A percentile compares a stretch with the other conserved stretches of the same genome.
Evolutionary conservation across 306 rosid genomes (phyloP).

Genomic region (Gastrolobium villosum): DNA sequence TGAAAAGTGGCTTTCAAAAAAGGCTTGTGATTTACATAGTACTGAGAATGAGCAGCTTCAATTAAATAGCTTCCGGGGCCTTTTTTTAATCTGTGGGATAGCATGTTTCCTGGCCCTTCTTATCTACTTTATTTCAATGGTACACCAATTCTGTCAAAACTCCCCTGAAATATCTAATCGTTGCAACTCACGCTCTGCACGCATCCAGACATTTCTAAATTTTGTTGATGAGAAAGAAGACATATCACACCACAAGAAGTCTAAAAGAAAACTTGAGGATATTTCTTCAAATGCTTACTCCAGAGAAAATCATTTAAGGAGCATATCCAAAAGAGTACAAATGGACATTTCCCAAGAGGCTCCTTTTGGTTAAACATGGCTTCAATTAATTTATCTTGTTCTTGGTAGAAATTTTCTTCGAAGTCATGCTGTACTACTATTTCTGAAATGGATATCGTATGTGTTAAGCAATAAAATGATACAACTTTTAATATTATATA

Average conservation of each 20-base stretch:
- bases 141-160: conserved; percentile 61
- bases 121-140: conserved; percentile 58
- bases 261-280: conserved; percentile 57
- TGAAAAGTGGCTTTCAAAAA: conserved; percentile 76
- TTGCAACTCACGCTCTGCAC: conserved; percentile 50
- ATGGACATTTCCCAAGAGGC: conserved; percentile 5
- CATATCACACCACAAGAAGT: conserved; percentile 25
- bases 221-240: conserved; percentile 74
- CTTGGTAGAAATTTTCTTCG: background rate
- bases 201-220: conserved; percentile 69
- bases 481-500: too few species aligned
- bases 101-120: conserved; percentile 71
- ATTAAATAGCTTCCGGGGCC: conserved; percentile 78
- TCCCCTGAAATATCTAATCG: conserved; percentile 27
- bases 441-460: too few species aligned
- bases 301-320: conserved; percentile 30
- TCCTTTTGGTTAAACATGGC: background rate
- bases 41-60: conserved; percentile 65
- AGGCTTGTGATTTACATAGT: conserved; percentile 64
- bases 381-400: background rate
- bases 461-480: too few species aligned
- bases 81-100: conserved; percentile 70
- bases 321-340: conserved; percentile 44
- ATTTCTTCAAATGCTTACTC: conserved; percentile 8
- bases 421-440: background rate